These are phyloP conservation scores for Plasmodium knowlesi DNA, from an alignment of 169 alveolate species.

Conservation along the genomic window DNA sequence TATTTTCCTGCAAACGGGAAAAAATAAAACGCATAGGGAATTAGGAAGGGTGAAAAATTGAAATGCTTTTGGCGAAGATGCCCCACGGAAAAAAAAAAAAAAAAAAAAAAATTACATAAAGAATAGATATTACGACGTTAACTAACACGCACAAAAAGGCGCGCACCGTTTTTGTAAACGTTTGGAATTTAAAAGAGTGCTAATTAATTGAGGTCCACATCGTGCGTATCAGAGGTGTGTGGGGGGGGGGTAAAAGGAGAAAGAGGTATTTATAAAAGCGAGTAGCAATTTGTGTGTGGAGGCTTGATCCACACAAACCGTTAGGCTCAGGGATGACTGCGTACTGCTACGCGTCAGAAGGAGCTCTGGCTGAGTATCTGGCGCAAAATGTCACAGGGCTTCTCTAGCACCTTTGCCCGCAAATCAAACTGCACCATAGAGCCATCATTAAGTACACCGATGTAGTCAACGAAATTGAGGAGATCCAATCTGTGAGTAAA, in stretches of 20 bases:
- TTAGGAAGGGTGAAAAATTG: not conserved
- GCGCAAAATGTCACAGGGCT: slow-evolving; percentile 29
- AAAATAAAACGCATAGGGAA: not conserved
- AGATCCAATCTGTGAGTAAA: slow-evolving; percentile 55
- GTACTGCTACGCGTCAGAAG: not conserved
- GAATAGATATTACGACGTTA: not conserved
- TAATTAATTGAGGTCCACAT: not conserved
- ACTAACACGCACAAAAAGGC: not conserved
- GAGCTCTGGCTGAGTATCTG: slow-evolving; percentile 23
- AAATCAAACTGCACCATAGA: slow-evolving; percentile 49
- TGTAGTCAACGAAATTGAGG: slow-evolving; percentile 54
- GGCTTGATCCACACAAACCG: not conserved
- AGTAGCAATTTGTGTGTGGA: not conserved
- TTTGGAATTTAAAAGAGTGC: not conserved
- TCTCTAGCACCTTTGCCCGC: slow-evolving; percentile 20
- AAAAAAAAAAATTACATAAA: not conserved
- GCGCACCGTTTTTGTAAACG: not conserved
- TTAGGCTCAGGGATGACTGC: not conserved
- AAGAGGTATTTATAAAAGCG: not conserved
- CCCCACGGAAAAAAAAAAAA: not conserved
- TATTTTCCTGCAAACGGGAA: not conserved
- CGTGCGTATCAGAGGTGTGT: not conserved
- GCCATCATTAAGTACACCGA: slow-evolving; percentile 60
- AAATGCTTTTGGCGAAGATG: not conserved
- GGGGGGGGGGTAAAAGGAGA: not conserved